Evolutionary conservation across 2,329 filamentous ascomycete species (phyloP).

Genomic region (Fusarium compactum): DNA sequence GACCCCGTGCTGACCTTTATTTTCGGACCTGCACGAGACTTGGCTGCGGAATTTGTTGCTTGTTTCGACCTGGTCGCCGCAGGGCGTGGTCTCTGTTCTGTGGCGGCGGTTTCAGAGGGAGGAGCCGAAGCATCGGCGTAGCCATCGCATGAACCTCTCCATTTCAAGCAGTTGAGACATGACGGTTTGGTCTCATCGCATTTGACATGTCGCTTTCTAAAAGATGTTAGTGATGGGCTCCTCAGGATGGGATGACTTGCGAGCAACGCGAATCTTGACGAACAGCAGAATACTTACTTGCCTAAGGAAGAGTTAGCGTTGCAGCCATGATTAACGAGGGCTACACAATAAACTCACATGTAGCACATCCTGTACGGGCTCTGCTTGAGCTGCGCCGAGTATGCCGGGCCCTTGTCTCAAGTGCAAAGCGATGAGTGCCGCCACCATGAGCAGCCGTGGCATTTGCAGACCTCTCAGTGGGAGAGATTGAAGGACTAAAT

Average conservation of each 20-base stretch:
- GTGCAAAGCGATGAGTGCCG: conserved; percentile 54
- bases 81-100: conserved; percentile 22
- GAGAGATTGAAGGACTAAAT: conserved; percentile 27
- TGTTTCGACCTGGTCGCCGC: conserved; percentile 17
- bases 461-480: conserved; percentile 34
- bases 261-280: neutral
- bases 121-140: conserved; percentile 45
- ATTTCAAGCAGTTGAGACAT: conserved; percentile 58
- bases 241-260: neutral
- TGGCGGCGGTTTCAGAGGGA: conserved; percentile 5
- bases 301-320: conserved; percentile 41
- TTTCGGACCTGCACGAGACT: conserved; percentile 21
- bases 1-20: conserved; percentile 33
- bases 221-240: conserved; percentile 22
- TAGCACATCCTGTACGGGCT: conserved; percentile 54
- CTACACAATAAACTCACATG: conserved; percentile 49
- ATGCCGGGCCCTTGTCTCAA: conserved; percentile 54
- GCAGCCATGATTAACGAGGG: neutral
- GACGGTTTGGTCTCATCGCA: conserved; percentile 58
- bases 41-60: conserved; percentile 8
- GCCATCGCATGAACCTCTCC: conserved; percentile 55
- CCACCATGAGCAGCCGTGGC: conserved; percentile 42
- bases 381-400: conserved; percentile 55
- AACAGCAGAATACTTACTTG: conserved; percentile 49
- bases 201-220: conserved; percentile 57